phyloP scores from a whole-genome alignment of 2,329 filamentous ascomycete genomes.

The Rutstroemia sp. region DNA sequence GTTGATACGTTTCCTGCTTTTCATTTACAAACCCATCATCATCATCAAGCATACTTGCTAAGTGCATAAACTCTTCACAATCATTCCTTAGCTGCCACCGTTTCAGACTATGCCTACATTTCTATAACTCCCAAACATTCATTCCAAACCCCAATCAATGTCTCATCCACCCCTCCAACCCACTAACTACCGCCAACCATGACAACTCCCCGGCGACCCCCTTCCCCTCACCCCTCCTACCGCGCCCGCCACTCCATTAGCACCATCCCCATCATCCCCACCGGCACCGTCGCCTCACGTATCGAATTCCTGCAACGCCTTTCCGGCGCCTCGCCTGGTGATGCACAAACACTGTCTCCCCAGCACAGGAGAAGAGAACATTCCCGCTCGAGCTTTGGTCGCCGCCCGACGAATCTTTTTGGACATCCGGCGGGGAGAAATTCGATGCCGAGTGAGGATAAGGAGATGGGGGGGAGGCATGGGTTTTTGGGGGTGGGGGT shows the following conservation, averaged over 20 bases:
- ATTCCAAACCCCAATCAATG: too few relatives aligned
- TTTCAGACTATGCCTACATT: too few relatives aligned
- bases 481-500: constrained; percentile 26
- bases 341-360: background rate
- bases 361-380: background rate
- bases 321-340: constrained; percentile 8
- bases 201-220: background rate
- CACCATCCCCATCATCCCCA: constrained; percentile 19
- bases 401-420: constrained; percentile 21
- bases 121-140: too few relatives aligned
- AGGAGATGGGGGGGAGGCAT: constrained; percentile 23
- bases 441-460: constrained; percentile 21
- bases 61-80: background rate
- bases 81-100: background rate
- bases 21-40: background rate
- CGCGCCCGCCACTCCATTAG: background rate
- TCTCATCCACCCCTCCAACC: too few relatives aligned
- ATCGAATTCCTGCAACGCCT: constrained; percentile 28
- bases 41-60: constrained; percentile 8
- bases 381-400: constrained; percentile 27
- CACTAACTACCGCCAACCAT: too few relatives aligned
- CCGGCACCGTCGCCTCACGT: constrained; percentile 31
- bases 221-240: background rate
- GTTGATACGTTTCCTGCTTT: background rate
- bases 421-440: constrained; percentile 22